Conservation (phyloP, 2,329 filamentous ascomycete genomes). For the Exophiala viscosa region DNA sequence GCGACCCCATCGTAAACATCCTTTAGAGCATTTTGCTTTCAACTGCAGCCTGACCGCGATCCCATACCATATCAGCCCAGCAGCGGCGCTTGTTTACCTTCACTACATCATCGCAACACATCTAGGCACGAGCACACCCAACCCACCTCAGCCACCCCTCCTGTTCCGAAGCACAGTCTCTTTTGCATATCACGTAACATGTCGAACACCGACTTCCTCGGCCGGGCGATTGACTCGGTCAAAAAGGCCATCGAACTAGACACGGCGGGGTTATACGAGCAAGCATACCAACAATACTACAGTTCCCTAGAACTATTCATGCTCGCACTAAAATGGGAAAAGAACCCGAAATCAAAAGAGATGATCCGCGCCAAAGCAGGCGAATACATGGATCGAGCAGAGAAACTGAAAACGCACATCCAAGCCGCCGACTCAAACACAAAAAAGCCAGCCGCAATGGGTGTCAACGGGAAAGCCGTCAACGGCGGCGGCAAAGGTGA, state of each 20-base stretch:
- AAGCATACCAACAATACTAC: constrained; percentile 95
- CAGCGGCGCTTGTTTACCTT: constrained; percentile 10
- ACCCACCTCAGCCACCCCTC: background rate
- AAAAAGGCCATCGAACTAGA: constrained; percentile 97
- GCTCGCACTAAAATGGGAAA: constrained; percentile 99
- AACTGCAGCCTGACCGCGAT: background rate
- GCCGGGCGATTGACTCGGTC: constrained; percentile 91
- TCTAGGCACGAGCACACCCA: background rate
- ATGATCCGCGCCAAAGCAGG: constrained; percentile 93
- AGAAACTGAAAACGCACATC: constrained; percentile 93
- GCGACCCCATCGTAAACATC: too few species aligned
- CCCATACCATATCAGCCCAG: background rate
- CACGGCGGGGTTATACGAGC: constrained; percentile 92
- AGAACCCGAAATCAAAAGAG: constrained; percentile 94
- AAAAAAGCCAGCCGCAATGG: constrained; percentile 51
- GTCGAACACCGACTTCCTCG: constrained; percentile 96
- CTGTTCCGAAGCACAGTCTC: background rate
- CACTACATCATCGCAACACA: background rate
- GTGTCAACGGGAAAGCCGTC: constrained; percentile 50
- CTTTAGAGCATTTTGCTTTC: background rate
- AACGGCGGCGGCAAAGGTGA: constrained; percentile 54
- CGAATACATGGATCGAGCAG: constrained; percentile 97
- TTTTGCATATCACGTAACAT: constrained; percentile 49
- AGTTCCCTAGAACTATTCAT: constrained; percentile 95
- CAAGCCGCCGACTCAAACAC: constrained; percentile 62